Evolutionary conservation across 345 rosid genomes (phyloP).

Genomic region (Populus deltoides): DNA sequence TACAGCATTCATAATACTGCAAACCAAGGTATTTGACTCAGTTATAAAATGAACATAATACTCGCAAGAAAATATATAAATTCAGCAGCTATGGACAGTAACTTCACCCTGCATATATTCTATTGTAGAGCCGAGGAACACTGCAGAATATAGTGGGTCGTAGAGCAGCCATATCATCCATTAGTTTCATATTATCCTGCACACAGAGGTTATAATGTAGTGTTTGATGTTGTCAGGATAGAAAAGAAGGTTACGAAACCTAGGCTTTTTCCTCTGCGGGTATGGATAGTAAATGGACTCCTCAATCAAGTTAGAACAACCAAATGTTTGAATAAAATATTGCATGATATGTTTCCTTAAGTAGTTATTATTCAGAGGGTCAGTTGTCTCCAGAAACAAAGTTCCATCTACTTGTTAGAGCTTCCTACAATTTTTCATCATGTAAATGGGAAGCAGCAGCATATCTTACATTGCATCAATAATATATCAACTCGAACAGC

Average conservation of each 20-base stretch:
- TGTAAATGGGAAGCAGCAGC: neutral
- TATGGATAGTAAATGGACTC: neutral
- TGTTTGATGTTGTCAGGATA: conserved; percentile 4
- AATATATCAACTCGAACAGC: neutral
- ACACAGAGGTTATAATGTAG: conserved; percentile 10
- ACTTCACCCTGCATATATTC: conserved; percentile 82
- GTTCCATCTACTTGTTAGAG: neutral
- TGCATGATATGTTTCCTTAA: neutral
- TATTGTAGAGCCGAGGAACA: conserved; percentile 91
- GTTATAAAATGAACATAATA: conserved; percentile 11
- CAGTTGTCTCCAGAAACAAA: neutral
- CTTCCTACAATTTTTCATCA: neutral
- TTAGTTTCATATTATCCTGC: conserved; percentile 88
- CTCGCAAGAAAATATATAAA: conserved; percentile 11
- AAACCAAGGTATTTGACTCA: conserved; percentile 23
- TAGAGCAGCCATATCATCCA: conserved; percentile 88
- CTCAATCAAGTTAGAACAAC: conserved; percentile 2
- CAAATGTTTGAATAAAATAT: neutral
- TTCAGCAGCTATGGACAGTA: conserved; percentile 21
- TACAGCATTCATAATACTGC: conserved; percentile 80
- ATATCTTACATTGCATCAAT: neutral
- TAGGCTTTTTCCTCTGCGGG: conserved; percentile 1
- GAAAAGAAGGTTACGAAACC: conserved; percentile 1
- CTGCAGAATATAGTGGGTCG: conserved; percentile 93
- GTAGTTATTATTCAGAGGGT: neutral